Evolutionary conservation across 345 rosid genomes (phyloP), one percentile per base, ranked within the genome.

Genomic region (Linum usitatissimum): DNA sequence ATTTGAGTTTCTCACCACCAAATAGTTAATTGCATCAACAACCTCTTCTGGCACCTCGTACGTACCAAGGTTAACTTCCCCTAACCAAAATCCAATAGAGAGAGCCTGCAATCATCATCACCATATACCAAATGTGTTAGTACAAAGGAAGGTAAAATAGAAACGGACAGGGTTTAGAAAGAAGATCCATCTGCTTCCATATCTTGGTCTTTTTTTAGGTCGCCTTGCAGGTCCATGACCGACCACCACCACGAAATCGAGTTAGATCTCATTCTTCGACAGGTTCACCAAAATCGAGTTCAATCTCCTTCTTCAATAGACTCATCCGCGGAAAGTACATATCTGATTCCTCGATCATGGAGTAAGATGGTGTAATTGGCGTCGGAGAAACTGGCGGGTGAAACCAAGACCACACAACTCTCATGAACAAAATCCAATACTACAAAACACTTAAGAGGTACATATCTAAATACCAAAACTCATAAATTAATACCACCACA

Each of bases 41-140:
- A n/a, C n/a, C n/a, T n/a, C n/a, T n/a, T 86, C 95, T 8, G 82
- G 78, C n/a, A 86, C 90, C 66, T 82, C 76, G 78, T 91, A 91
- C 0, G 76, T 49, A 65, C 85, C 95, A 59, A 56, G 72, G 0
- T 83, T 77, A 23, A 86, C 83, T 65, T 86, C 89, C 67, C 77
- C 61, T 65, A 88, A 67, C 93, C 93, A 88, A 34, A 64, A 68
- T 19, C 90, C 98, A 1, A 95, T 95, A 70, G 75, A 67, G 69
- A 85, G 69, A 61, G 67, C 18, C 98, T 91, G 81, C 72, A 67
- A 64, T 53, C 28, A 62, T 40, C 62, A 34, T 19, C 17, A 55
- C 48, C 36, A 55, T n/a, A 19, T 28, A 64, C 40, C 48, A 18
- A 30, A 57, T 54, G 5, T 39, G 31, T 45, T 18, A 39, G 58